These are phyloP conservation scores for Pseudonitzschia pungens DNA, from an alignment of 108 stramenopile genomes.

Conservation along the genomic window DNA sequence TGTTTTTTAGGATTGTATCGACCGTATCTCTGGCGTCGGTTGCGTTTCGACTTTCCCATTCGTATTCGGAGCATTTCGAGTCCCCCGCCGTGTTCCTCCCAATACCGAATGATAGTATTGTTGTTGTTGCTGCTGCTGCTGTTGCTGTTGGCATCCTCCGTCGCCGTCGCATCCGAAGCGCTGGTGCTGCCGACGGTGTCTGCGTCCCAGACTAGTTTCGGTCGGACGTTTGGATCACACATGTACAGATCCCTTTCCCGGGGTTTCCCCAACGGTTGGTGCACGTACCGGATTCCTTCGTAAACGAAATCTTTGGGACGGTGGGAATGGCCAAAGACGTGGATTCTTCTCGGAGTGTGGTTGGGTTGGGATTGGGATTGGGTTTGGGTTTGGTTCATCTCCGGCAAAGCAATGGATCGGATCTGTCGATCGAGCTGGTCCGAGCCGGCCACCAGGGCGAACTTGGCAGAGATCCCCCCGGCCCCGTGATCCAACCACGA, in stretches of 20 bases:
- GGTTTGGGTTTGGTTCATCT: background rate
- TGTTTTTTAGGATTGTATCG: no score
- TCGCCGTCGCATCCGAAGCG: constrained; percentile 12
- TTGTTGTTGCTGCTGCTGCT: background rate
- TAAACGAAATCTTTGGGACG: constrained; percentile 65
- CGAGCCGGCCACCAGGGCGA: constrained; percentile 66
- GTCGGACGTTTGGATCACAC: constrained; percentile 44
- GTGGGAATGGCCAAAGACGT: constrained; percentile 70
- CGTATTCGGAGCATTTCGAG: constrained; percentile 35
- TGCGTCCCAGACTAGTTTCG: constrained; percentile 52
- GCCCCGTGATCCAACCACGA: constrained; percentile 65
- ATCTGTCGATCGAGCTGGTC: constrained; percentile 49
- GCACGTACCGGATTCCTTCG: constrained; percentile 56
- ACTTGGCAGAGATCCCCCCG: constrained; percentile 54
- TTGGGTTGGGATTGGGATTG: background rate
- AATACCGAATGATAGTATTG: constrained; percentile 47
- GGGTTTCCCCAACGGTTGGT: constrained; percentile 67
- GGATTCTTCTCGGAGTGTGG: constrained; percentile 23
- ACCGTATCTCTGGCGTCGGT: background rate
- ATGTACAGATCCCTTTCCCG: constrained; percentile 55
- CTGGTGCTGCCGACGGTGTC: background rate
- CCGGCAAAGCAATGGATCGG: constrained; percentile 24
- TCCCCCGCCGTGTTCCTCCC: constrained; percentile 65
- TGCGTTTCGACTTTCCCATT: constrained; percentile 23
- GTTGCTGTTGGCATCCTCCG: background rate